phyloP scores from a whole-genome alignment of 2,329 filamentous ascomycete genomes.

The Monosporascus sp. region DNA sequence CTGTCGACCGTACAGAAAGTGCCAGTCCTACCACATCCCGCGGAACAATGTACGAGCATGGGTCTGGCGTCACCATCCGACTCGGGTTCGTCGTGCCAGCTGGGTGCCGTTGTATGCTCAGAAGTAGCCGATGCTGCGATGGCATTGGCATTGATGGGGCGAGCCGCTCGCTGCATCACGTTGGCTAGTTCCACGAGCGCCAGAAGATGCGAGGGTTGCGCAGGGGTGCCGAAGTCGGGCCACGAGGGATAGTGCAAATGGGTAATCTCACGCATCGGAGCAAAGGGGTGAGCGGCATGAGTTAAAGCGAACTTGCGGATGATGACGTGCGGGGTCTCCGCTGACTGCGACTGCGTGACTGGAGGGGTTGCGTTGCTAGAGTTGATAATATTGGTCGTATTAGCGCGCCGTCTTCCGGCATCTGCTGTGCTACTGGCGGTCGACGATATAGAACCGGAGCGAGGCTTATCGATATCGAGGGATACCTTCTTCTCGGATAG shows the following conservation, averaged over 20 bases:
- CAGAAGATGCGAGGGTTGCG: constrained; percentile 80
- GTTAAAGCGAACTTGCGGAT: constrained; percentile 83
- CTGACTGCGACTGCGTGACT: constrained; percentile 22
- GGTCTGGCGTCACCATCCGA: constrained; percentile 52
- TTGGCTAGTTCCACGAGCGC: constrained; percentile 87
- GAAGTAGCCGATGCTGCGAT: constrained; percentile 27
- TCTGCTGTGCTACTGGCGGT: constrained; percentile 27
- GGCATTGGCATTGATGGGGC: constrained; percentile 39
- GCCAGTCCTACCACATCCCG: constrained; percentile 90
- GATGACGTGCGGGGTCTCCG: constrained; percentile 68
- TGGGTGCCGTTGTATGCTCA: constrained; percentile 29
- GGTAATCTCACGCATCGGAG: constrained; percentile 84
- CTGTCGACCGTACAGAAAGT: constrained; percentile 96
- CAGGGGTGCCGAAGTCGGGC: constrained; percentile 94
- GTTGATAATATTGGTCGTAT: constrained; percentile 45
- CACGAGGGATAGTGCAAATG: constrained; percentile 94
- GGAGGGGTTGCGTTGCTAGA: constrained; percentile 25
- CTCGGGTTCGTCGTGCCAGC: constrained; percentile 58
- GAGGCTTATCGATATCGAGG: constrained; percentile 60
- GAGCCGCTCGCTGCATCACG: constrained; percentile 58
- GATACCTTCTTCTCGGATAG: constrained; percentile 80
- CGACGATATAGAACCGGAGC: constrained; percentile 34
- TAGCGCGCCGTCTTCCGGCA: constrained; percentile 45
- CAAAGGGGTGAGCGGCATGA: constrained; percentile 72
- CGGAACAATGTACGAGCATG: constrained; percentile 90